A percentile compares a stretch with the other conserved stretches of the same genome.
These are phyloP conservation scores for Claviceps africana DNA, from an alignment of 2,329 filamentous ascomycete genomes.

Conservation along the genomic window DNA sequence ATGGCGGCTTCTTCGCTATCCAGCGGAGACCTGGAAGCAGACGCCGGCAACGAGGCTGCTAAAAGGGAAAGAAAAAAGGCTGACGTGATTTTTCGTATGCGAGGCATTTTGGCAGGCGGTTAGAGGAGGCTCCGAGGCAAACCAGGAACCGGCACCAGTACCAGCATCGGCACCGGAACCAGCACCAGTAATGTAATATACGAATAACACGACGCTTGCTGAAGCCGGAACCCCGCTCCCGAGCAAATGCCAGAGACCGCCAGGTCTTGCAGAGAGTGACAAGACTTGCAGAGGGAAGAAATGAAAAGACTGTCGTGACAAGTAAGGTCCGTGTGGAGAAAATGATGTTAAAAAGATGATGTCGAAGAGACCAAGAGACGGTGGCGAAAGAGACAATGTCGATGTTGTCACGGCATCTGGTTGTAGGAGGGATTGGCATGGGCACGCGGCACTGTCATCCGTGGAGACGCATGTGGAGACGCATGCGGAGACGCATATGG, in stretches of 20 bases:
- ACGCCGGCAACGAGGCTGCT: constrained; percentile 34
- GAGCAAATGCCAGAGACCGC: not conserved
- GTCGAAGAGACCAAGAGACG: not conserved
- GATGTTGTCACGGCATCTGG: constrained; percentile 10
- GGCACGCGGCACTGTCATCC: constrained; percentile 4
- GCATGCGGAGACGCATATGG: no score
- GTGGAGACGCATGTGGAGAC: not conserved
- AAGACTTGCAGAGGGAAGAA: not conserved
- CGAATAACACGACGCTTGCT: not conserved
- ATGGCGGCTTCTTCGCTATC: constrained; percentile 19
- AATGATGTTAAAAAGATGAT: not conserved
- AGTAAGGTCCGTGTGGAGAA: no score
- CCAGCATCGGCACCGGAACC: no score
- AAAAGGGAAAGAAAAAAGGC: constrained; percentile 53
- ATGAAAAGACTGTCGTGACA: not conserved
- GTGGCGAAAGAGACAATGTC: not conserved
- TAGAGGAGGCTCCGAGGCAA: constrained; percentile 1
- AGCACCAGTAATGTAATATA: no score
- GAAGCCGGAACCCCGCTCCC: not conserved
- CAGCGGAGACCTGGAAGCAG: constrained; percentile 17
- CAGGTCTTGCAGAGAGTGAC: not conserved
- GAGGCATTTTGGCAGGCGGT: constrained; percentile 16
- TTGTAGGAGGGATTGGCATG: not conserved
- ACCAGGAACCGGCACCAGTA: no score
- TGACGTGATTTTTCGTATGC: constrained; percentile 49